Conservation (phyloP, 495 filamentous ascomycete species). For the Lasiosphaeria hispida region DNA sequence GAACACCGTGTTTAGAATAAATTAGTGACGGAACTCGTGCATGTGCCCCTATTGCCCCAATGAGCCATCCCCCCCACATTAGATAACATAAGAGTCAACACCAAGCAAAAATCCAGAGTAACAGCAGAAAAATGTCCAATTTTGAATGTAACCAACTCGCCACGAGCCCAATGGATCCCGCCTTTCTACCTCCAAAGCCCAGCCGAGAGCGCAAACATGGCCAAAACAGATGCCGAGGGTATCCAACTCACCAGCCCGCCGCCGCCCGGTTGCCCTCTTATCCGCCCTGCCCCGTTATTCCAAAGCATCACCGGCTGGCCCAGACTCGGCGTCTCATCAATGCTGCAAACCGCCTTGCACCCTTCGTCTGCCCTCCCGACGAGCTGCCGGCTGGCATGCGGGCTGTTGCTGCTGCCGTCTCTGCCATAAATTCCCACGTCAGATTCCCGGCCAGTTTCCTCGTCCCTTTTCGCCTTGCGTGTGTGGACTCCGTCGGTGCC, state of each 20-base stretch:
- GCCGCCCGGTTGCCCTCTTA: not conserved
- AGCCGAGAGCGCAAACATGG: slow-evolving; percentile 9
- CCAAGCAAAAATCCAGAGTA: no score
- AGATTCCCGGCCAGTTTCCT: not conserved
- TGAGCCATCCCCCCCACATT: no score
- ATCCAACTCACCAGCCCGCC: slow-evolving; percentile 11
- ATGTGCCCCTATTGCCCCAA: no score
- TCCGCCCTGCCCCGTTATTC: slow-evolving; percentile 32
- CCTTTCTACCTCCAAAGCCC: not conserved
- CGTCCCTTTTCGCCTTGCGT: not conserved
- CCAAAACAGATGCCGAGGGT: not conserved
- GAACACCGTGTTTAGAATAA: no score
- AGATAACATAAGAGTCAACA: no score
- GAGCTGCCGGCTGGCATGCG: not conserved
- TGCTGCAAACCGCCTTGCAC: slow-evolving; percentile 48
- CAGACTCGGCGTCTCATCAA: slow-evolving; percentile 43
- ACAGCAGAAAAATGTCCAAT: not conserved
- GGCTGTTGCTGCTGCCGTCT: no score
- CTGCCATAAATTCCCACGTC: no score
- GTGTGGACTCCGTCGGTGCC: slow-evolving; percentile 26
- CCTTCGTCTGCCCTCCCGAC: slow-evolving; percentile 18
- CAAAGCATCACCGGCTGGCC: slow-evolving; percentile 46
- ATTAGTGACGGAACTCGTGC: no score
- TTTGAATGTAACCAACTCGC: not conserved
- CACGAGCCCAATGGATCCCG: not conserved